phyloP scores from a whole-genome alignment of 257 asterid genomes.

The Leonotis leonurus region DNA sequence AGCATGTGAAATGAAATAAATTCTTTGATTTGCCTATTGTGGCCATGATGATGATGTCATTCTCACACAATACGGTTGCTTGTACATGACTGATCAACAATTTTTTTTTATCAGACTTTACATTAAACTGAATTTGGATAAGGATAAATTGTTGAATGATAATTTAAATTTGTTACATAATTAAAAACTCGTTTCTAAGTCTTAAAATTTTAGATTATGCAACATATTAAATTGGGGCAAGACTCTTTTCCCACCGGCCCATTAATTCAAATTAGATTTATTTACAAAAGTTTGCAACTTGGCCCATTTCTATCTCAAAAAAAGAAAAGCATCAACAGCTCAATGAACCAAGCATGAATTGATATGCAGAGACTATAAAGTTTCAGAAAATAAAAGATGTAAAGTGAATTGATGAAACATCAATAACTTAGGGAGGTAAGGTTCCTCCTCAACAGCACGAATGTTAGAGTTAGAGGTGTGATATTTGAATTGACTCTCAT shows the following conservation, averaged over 20 bases:
- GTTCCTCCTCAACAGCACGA: neutral
- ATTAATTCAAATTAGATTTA: neutral
- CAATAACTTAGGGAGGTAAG: neutral
- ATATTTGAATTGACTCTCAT: neutral
- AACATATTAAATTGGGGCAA: neutral
- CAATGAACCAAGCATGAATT: neutral
- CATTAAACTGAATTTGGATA: neutral
- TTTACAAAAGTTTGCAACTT: neutral
- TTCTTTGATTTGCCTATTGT: neutral
- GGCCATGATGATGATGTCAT: neutral
- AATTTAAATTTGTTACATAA: neutral
- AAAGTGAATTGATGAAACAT: neutral
- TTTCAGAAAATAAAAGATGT: neutral
- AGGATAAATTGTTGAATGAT: neutral
- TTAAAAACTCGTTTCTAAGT: neutral
- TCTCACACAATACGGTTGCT: slow-evolving; percentile 1
- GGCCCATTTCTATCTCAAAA: neutral
- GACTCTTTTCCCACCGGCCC: neutral
- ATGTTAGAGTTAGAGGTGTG: neutral
- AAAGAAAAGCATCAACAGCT: no score
- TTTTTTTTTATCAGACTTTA: neutral
- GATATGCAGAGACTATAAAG: neutral
- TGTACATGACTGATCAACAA: neutral
- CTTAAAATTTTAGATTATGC: no score
- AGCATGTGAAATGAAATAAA: slow-evolving; percentile 1